Evolutionary conservation across 345 rosid genomes (phyloP), one percentile per base, ranked within the genome.

Genomic region (Aquilaria malaccensis): DNA sequence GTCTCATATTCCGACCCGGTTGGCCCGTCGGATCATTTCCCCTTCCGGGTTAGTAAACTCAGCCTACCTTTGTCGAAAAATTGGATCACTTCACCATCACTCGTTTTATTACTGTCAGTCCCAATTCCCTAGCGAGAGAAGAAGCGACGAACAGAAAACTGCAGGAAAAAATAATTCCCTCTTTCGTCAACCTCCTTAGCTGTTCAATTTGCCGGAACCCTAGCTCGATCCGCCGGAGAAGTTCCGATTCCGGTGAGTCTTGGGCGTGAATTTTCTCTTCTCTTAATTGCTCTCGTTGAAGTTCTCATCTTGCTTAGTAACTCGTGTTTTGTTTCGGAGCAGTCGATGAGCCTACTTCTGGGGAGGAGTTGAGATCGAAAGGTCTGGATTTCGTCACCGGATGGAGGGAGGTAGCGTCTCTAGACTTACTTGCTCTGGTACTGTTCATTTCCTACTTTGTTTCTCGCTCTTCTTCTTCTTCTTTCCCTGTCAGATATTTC

Each of bases 401-500:
- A 93, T 93, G 99, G 99, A 93, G 99, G 99, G 99, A 89, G 99
- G 97, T 93, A 85, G 91, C 96, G 79, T 84, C 88, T 93, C 86
- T 81, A 81, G 79, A 82, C 89, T 83, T 87, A 82, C 79, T 89
- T 83, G 70, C 75, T 74, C 84, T 81, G 96, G 98, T 89, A 82
- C 88, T 79, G 74, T 78, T 81, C 88, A 72, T 76, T 83, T 88
- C 86, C 77, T 57, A 74, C 75, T 77, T 79, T 15, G 43, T 51
- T 69, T 55, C 63, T 48, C 2, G 43, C 7, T 4, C 43, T 9
- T 37, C 43, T 37, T 37, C 43, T 37, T 37, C 7, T 37, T 22
- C 22, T 22, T 22, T 37, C 5, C 43, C 43, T 4, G 7, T 37
- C 43, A 37, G 7, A 37, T 37, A 37, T 37, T 37, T 37, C 43